Conservation (phyloP, 2,329 filamentous ascomycete genomes). For the Pseudogymnoascus sp. region DNA sequence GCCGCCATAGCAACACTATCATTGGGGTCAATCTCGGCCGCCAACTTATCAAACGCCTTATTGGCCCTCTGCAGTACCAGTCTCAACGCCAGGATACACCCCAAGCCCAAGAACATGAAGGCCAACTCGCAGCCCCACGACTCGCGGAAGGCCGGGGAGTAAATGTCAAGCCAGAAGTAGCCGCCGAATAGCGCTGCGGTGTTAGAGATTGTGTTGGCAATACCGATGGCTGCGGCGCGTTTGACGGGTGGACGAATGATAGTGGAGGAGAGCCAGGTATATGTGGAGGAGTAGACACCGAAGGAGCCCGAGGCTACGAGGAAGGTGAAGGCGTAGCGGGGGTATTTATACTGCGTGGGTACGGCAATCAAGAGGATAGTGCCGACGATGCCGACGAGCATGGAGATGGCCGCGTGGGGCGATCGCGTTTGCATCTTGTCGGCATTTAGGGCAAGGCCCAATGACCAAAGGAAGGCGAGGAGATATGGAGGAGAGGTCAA, state of each 20-base stretch:
- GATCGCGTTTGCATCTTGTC: slow-evolving; percentile 14
- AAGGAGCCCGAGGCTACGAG: slow-evolving; percentile 9
- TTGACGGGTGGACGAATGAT: slow-evolving; percentile 9
- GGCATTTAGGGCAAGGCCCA: background rate
- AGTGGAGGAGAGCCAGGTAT: slow-evolving; percentile 12
- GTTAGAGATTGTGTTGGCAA: slow-evolving; percentile 14
- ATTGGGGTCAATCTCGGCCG: background rate
- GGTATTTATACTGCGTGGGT: slow-evolving; percentile 1
- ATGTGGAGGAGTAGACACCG: slow-evolving; percentile 12
- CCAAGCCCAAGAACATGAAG: slow-evolving; percentile 7
- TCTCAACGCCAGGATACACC: background rate
- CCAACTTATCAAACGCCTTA: background rate
- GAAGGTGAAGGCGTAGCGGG: slow-evolving; percentile 13
- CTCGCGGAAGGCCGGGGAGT: slow-evolving; percentile 10
- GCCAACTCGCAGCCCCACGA: slow-evolving; percentile 10
- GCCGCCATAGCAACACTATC: background rate
- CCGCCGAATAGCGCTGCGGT: slow-evolving; percentile 14
- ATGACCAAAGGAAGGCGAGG: slow-evolving; percentile 10
- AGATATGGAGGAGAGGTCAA: slow-evolving; percentile 10
- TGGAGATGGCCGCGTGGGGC: slow-evolving; percentile 14
- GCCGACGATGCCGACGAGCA: slow-evolving; percentile 12
- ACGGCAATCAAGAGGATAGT: slow-evolving; percentile 4
- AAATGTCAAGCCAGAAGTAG: slow-evolving; percentile 17
- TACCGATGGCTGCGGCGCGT: slow-evolving; percentile 14
- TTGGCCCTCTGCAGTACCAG: background rate